Base-by-base conservation (phyloP, 2,329 filamentous ascomycete genomes). In the Ramularia endophylla region DNA sequence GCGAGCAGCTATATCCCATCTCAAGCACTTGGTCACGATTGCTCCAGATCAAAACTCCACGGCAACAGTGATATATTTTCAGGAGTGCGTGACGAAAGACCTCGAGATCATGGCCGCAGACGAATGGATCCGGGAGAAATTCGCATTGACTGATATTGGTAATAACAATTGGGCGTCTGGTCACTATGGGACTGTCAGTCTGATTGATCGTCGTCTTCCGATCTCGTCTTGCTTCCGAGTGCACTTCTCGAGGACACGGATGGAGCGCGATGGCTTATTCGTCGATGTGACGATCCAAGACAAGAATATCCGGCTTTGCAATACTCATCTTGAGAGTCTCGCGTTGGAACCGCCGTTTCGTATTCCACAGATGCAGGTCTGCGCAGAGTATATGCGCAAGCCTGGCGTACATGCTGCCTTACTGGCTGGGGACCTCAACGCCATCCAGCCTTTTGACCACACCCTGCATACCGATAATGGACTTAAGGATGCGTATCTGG, bases 301-400 rank as follows among this genome's bases (percentile, higher is more conserved):
- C 25, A 57, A 52, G 36, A 58, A 57, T 0, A 47, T 78, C 5
- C 66, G 75, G 3, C 52, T 79, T 3, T 76, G 74, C 57, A 77
- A 77, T 52, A 71, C 70, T 0, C 77, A 80, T 52, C 70, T 80
- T 3, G 77, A 80, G 54, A 77, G 72, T 2, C 59, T 80, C 12
- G 62, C 66, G 0, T 59, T 68, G 0, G 56, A 69, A 4, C 73
- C 72, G 0, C 73, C 74, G 0, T 57, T 66, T 13, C 67, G 76
- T 0, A 72, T 72, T 0, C 50, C 59, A 0, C 75, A 80, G 51
- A 57, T 80, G 39, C 52, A 61, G 16, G 49, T 67, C 7, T 67
- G 71, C 3, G 66, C 70, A 0, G 45, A 53, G 33, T 66, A 69
- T 43, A 65, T 79, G 53, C 65, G 65, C 2, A 54, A 59, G 2